These are phyloP conservation scores for Citrullus colocynthis DNA, from an alignment of 306 rosid genomes.

Conservation along the genomic window DNA sequence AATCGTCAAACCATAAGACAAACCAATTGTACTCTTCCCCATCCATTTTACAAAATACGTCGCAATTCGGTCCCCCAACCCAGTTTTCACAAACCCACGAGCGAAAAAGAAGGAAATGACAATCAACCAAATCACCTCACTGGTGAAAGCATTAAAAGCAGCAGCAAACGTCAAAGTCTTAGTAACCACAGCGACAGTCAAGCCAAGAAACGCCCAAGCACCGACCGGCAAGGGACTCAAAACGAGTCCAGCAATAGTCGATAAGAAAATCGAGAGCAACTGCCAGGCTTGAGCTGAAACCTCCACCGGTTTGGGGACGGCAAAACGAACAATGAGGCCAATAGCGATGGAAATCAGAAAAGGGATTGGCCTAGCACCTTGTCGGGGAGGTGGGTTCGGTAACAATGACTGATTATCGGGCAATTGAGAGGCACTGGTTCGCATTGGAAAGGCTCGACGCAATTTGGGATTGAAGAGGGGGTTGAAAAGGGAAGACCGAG, in stretches of 20 bases:
- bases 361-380: conserved; percentile 66
- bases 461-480: conserved; percentile 6
- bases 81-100: conserved; percentile 92
- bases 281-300: conserved; percentile 81
- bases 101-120: conserved; percentile 95
- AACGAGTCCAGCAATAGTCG: conserved; percentile 83
- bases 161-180: conserved; percentile 49
- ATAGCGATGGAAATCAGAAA: conserved; percentile 35
- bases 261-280: conserved; percentile 64
- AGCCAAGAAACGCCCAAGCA: conserved; percentile 87
- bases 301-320: conserved; percentile 59
- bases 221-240: conserved; percentile 87
- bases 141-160: conserved; percentile 82
- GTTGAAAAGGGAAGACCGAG: conserved; percentile 6
- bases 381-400: conserved; percentile 4
- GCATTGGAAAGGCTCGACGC: background rate
- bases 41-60: conserved; percentile 78
- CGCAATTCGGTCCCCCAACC: conserved; percentile 81
- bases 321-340: conserved; percentile 51
- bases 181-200: conserved; percentile 50
- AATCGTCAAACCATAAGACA: conserved; percentile 73
- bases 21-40: conserved; percentile 80
- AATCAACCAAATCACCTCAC: conserved; percentile 87
- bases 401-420: background rate
- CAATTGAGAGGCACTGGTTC: conserved; percentile 25